phyloP scores from a whole-genome alignment of 2,329 filamentous ascomycete species.

The Fusarium globosum region DNA sequence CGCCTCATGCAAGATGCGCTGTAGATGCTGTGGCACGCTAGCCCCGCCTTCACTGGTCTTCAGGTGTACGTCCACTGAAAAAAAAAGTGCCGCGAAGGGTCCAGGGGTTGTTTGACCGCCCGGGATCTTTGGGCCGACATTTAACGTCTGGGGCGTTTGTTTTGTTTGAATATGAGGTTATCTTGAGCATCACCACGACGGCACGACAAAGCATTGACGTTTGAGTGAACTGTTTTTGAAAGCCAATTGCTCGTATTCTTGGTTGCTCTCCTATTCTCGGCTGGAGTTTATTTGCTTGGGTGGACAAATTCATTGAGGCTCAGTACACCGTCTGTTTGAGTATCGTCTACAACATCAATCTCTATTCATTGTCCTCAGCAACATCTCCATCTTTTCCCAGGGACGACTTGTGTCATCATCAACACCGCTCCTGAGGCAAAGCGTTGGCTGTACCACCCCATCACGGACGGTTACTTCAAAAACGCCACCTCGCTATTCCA shows the following conservation, averaged over 20 bases:
- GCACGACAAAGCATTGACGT: neutral
- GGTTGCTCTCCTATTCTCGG: neutral
- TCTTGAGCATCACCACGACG: conserved; percentile 9
- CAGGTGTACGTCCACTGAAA: conserved; percentile 18
- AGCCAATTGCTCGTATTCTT: neutral
- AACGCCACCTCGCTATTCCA: conserved; percentile 51
- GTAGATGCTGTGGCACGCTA: conserved; percentile 22
- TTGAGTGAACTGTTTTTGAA: neutral
- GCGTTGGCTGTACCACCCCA: conserved; percentile 39
- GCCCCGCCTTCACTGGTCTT: conserved; percentile 18
- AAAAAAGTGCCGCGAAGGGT: conserved; percentile 10
- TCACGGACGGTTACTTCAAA: conserved; percentile 34
- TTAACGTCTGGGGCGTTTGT: conserved; percentile 20
- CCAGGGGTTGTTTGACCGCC: conserved; percentile 39
- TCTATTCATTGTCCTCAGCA: neutral
- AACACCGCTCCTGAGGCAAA: conserved; percentile 4
- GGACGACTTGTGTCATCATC: neutral
- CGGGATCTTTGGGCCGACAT: conserved; percentile 39
- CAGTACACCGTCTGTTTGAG: conserved; percentile 9
- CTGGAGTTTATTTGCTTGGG: neutral
- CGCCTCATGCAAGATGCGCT: conserved; percentile 32
- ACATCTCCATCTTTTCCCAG: neutral
- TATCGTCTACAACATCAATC: neutral
- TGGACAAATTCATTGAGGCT: conserved; percentile 1
- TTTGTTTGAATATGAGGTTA: conserved; percentile 34